Base-by-base conservation (phyloP, 306 rosid species). In the Crotalaria pallida region DNA sequence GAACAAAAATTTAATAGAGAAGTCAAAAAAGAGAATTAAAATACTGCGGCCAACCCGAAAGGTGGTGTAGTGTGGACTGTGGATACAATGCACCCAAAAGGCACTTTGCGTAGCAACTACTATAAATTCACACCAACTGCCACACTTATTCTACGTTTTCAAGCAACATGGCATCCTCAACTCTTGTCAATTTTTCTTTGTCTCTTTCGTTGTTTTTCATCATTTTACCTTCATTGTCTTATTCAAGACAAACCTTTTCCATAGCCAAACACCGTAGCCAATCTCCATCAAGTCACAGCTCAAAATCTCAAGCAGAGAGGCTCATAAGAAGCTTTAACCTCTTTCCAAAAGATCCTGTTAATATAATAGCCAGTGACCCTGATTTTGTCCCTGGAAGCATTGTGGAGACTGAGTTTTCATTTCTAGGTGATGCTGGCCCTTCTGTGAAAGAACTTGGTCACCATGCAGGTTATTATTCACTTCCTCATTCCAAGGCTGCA, bases 381-480 rank as follows among this genome's bases (percentile, higher is more conserved):
- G 53, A 36, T 22, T 71, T 84, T 76, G 62, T 56, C 38, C 71
- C 77, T 15, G 74, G 77, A 23, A 77, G 58, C 24, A 72, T 93
- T 12, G 89, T 90, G 0, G 98, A 93, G 78, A 93, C 85, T 47
- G 72, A 79, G 19, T 82, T 93, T 22, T 77, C 77, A 0, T 77
- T 57, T 55, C 77, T 85, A 22, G 69, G 48, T 43, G 62, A 56
- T 48, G 53, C 77, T 27, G 83, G 71, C 1, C 86, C 94, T 71
- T 79, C 94, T 10, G 65, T 79, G 56, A n/a, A 74, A 71, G 88
- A 90, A 2, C 87, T 93, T 49, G 98, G 94, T 63, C 98, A 90
- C 80, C 97, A 90, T 79, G 96, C 98, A 11, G 97, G 97, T 1
- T 93, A 90, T 69, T 90, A 90, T 67, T 56, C 65, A 1, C 96